Evolutionary conservation across 1,139 yeast species (phyloP).

Genomic region (Yamadazyma conglobata): DNA sequence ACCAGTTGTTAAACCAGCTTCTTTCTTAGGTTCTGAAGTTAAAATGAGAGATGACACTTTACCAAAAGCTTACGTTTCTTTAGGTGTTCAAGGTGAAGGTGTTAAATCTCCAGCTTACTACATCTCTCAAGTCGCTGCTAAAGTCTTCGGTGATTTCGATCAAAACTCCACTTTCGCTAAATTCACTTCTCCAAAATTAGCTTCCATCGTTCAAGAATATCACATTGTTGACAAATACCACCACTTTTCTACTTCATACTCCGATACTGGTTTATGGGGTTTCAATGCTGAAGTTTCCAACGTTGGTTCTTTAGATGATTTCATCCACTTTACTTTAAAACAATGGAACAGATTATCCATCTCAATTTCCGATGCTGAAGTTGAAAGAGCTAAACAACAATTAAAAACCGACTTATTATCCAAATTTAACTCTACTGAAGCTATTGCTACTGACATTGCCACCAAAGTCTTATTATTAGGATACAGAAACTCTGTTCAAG

Average conservation of each 20-base stretch:
- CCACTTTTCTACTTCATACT: slow-evolving; percentile 69
- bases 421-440: slow-evolving; percentile 43
- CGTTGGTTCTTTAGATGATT: slow-evolving; percentile 61
- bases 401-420: slow-evolving; percentile 60
- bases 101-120: slow-evolving; percentile 59
- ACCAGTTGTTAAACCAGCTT: slow-evolving; percentile 50
- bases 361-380: slow-evolving; percentile 72
- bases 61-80: slow-evolving; percentile 73
- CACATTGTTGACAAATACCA: slow-evolving; percentile 68
- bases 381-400: slow-evolving; percentile 69
- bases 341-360: slow-evolving; percentile 83
- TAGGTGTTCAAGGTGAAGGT: slow-evolving; percentile 73
- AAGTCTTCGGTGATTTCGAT: slow-evolving; percentile 61
- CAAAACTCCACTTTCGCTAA: slow-evolving; percentile 51
- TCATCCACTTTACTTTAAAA: slow-evolving; percentile 73
- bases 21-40: slow-evolving; percentile 80
- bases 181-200: slow-evolving; percentile 82
- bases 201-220: slow-evolving; percentile 68
- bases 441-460: slow-evolving; percentile 58
- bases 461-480: slow-evolving; percentile 57
- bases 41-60: slow-evolving; percentile 85
- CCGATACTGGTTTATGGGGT: slow-evolving; percentile 84
- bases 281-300: slow-evolving; percentile 64
- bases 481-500: slow-evolving; percentile 56
- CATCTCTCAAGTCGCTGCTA: slow-evolving; percentile 71